Evolutionary conservation across 208 protist genomes (phyloP).

Genomic region (Trichomonas vaginalis): DNA sequence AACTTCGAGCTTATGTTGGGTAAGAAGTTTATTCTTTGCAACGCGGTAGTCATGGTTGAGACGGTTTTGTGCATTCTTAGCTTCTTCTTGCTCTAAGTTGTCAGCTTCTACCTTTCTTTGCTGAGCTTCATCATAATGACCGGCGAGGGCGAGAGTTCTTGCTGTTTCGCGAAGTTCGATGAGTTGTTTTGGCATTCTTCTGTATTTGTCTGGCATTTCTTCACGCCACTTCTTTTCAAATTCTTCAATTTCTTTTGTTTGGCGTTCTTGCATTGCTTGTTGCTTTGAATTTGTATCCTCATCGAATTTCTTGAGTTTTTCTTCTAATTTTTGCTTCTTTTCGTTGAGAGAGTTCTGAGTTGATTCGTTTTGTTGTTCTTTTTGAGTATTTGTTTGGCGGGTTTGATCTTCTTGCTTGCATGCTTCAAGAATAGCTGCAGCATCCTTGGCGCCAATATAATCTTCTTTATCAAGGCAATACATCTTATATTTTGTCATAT

Average conservation of each 20-base stretch:
- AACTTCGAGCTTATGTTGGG: background rate
- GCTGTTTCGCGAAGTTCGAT: background rate
- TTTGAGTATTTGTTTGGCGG: background rate
- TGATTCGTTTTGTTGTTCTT: background rate
- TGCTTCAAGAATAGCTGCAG: background rate
- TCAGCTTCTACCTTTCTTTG: background rate
- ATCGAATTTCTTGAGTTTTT: background rate
- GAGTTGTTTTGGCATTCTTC: background rate
- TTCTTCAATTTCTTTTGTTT: background rate
- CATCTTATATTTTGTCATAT: background rate
- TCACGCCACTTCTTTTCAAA: conserved; percentile 1
- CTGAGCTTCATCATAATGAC: background rate
- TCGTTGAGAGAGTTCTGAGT: background rate
- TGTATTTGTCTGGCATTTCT: conserved; percentile 11
- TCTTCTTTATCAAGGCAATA: background rate
- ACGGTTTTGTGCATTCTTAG: background rate
- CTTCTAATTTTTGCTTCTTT: background rate
- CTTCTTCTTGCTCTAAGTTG: background rate
- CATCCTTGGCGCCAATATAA: background rate
- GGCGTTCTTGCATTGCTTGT: background rate
- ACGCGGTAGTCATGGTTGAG: background rate
- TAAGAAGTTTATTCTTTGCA: background rate
- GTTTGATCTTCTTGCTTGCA: background rate
- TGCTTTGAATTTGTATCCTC: background rate
- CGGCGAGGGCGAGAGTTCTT: background rate